A percentile compares a stretch with the other conserved stretches of the same genome.
phyloP scores from a whole-genome alignment of 345 rosid species.

The Arabidopsis suecica region DNA sequence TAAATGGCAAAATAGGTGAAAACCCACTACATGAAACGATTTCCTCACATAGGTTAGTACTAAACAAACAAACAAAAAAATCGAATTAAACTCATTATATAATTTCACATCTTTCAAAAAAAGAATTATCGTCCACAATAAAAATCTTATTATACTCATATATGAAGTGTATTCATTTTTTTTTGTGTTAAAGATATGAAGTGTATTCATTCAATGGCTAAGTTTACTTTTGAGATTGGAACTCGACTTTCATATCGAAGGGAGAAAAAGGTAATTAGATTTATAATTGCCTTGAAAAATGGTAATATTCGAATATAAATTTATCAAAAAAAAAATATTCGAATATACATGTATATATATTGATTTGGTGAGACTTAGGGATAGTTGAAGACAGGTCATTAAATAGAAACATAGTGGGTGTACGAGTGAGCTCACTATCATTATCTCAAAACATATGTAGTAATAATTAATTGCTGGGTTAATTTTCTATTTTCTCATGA shows the following conservation, averaged over 20 bases:
- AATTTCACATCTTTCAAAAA: slow-evolving; percentile 6
- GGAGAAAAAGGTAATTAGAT: not conserved
- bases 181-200: not conserved
- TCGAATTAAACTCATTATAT: slow-evolving; percentile 20
- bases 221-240: not conserved
- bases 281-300: not conserved
- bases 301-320: slow-evolving; percentile 22
- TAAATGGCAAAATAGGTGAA: slow-evolving; percentile 30
- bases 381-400: slow-evolving; percentile 46
- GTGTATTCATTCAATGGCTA: not conserved
- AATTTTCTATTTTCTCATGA: slow-evolving; percentile 47
- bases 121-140: not conserved
- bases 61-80: not conserved
- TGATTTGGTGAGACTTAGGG: slow-evolving; percentile 38
- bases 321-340: not conserved
- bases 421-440: slow-evolving; percentile 55
- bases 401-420: slow-evolving; percentile 46
- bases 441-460: slow-evolving; percentile 33
- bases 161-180: not conserved
- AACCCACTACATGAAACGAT: slow-evolving; percentile 26
- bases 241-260: not conserved
- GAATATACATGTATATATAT: slow-evolving; percentile 15
- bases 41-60: slow-evolving; percentile 14
- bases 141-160: not conserved
- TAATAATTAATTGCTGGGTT: slow-evolving; percentile 29